A percentile compares a stretch with the other conserved stretches of the same genome.
Conservation (phyloP, 2,329 filamentous ascomycete genomes). For the Pseudocercospora macadamiae region DNA sequence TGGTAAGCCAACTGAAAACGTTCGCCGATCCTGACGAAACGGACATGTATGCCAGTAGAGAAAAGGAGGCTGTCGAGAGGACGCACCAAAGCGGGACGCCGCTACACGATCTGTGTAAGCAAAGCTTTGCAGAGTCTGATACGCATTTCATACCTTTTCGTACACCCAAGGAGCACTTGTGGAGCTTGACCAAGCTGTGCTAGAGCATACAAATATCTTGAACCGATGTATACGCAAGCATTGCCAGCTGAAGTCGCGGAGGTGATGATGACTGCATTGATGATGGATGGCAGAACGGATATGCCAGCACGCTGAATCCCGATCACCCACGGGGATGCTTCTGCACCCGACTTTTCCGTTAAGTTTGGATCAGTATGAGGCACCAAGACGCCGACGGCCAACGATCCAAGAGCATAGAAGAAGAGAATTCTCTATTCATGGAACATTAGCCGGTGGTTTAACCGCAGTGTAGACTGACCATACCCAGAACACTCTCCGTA, state of each 20-base stretch:
- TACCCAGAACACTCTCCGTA: not conserved
- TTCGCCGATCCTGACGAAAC: constrained; percentile 43
- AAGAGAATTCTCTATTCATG: constrained; percentile 50
- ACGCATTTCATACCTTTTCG: constrained; percentile 55
- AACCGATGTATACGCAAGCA: constrained; percentile 57
- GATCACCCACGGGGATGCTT: constrained; percentile 59
- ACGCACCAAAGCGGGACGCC: constrained; percentile 43
- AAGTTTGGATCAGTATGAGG: constrained; percentile 44
- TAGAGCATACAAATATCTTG: constrained; percentile 56
- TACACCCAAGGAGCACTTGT: constrained; percentile 46
- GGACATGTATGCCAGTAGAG: constrained; percentile 42
- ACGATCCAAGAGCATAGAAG: constrained; percentile 46
- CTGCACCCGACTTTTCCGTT: constrained; percentile 37
- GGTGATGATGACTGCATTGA: constrained; percentile 70
- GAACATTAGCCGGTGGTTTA: constrained; percentile 6
- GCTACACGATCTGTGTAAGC: not conserved
- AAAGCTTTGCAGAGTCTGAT: too few species aligned
- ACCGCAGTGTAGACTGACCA: not conserved
- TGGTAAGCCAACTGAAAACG: constrained; percentile 29
- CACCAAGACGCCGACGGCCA: constrained; percentile 44
- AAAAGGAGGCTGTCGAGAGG: constrained; percentile 41
- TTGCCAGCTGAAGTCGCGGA: constrained; percentile 64
- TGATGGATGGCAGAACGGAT: constrained; percentile 63
- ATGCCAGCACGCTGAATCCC: constrained; percentile 64
- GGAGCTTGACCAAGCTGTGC: constrained; percentile 69